A percentile compares a stretch with the other conserved stretches of the same genome.
These are phyloP conservation scores for Clathrospora elynae DNA, from an alignment of 2,329 filamentous ascomycete genomes.

Conservation along the genomic window DNA sequence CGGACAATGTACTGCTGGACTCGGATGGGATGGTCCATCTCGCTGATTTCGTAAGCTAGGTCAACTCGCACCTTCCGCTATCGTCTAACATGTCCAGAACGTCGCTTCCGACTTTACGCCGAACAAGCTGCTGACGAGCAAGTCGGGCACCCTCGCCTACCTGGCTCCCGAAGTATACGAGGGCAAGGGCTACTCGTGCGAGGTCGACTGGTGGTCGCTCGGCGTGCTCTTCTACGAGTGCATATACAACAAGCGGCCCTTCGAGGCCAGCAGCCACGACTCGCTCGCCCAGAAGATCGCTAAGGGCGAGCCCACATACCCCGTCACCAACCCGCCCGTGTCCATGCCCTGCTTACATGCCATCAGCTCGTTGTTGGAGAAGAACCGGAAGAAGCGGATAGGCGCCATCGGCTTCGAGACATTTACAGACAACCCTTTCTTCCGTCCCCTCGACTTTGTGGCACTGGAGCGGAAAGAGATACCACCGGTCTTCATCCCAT, in stretches of 20 bases:
- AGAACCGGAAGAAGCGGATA: conserved; percentile 78
- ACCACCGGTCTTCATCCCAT: conserved; percentile 88
- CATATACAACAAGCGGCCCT: conserved; percentile 98
- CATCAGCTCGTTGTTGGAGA: conserved; percentile 80
- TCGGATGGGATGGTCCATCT: conserved; percentile 78
- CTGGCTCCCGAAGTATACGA: conserved; percentile 94
- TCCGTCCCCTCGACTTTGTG: conserved; percentile 81
- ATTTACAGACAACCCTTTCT: conserved; percentile 89
- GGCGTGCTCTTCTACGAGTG: conserved; percentile 99
- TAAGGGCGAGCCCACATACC: conserved; percentile 81
- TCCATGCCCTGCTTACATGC: conserved; percentile 87
- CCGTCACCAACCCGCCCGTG: conserved; percentile 89
- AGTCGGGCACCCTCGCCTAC: conserved; percentile 94
- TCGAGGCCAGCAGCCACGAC: conserved; percentile 86
- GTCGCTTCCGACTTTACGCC: conserved; percentile 92
- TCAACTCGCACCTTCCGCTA: too few species aligned
- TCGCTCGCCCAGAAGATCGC: conserved; percentile 79
- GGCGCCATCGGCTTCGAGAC: conserved; percentile 81
- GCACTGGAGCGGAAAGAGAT: conserved; percentile 85
- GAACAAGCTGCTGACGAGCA: conserved; percentile 84
- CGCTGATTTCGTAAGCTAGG: conserved; percentile 90
- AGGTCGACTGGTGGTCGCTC: conserved; percentile 98
- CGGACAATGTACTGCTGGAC: conserved; percentile 50
- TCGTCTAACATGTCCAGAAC: conserved; percentile 71
- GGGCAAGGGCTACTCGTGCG: conserved; percentile 83